Percentiles rank a stretch among this genome's conserved stretches.
Conservation (phyloP, 108 stramenopile genomes). For the Mayamaea pseudoterrestris region DNA sequence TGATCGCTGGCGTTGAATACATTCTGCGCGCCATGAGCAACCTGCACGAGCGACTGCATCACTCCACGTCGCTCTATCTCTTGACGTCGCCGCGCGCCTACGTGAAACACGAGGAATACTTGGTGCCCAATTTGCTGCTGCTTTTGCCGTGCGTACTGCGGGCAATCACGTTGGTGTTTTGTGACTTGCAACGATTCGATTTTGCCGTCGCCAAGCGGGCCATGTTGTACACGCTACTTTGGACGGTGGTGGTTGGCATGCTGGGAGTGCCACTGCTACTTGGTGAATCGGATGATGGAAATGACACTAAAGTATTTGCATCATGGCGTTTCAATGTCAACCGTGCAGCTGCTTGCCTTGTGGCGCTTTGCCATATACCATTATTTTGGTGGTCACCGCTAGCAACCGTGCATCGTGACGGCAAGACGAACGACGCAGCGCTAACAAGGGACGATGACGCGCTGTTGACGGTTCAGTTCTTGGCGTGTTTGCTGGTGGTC, state of each 20-base stretch:
- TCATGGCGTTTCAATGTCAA: too few species aligned
- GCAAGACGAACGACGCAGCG: neutral
- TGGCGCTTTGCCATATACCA: too few species aligned
- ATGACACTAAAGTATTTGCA: too few species aligned
- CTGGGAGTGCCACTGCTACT: neutral
- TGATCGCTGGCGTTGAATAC: slow-evolving; percentile 26
- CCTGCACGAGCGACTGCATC: slow-evolving; percentile 81
- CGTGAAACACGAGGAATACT: slow-evolving; percentile 79
- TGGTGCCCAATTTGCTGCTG: slow-evolving; percentile 60
- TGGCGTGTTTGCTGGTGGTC: slow-evolving; percentile 41
- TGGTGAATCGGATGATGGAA: too few species aligned
- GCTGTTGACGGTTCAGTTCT: slow-evolving; percentile 30
- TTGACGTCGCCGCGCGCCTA: slow-evolving; percentile 54
- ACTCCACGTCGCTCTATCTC: slow-evolving; percentile 62
- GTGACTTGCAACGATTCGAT: slow-evolving; percentile 33
- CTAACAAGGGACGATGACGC: too few species aligned
- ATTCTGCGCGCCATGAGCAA: slow-evolving; percentile 64
- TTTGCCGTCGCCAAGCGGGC: slow-evolving; percentile 18
- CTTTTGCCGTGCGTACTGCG: slow-evolving; percentile 57
- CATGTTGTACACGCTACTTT: neutral
- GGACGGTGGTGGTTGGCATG: neutral
- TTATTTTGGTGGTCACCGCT: too few species aligned
- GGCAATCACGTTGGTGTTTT: slow-evolving; percentile 36
- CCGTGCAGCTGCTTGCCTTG: too few species aligned
- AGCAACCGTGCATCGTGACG: neutral